Base-by-base conservation (phyloP, 78 protist genomes). In the Anaeramoeba ignava region DNA sequence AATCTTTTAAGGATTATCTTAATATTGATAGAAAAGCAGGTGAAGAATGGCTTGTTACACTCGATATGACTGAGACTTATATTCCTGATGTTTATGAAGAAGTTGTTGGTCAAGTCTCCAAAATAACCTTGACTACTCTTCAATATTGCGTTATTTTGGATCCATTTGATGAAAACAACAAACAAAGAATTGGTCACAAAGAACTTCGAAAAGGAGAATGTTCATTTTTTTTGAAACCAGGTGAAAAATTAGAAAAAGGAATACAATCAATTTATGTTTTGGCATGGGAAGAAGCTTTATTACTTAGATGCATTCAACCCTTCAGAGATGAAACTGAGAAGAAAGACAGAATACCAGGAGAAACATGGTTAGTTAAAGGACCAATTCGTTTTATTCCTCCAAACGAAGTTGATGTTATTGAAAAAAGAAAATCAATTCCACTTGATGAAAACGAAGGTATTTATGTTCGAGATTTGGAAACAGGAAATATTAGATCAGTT, bases 11-110 rank as follows among this genome's bases (percentile, higher is more conserved):
- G 42, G 95, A 92, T 82, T 40, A 23, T 39, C 88, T 88, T 78
- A 91, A 88, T 2, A 84, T 73, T 82, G 33, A 33, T 39, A 83
- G 95, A 80, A 79, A 78, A 39, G 93, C 93, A 37, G 95, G 95
- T n/a, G 92, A 91, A 68, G 90, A 90, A 83, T 92, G 95, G 95
- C 92, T 92, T 40, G 89, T 92, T 79, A 91, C 93, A 33, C 41
- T 81, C 78, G 34, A 78, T 54, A 90, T 90, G 34, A 42, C 91
- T 39, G 90, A 91, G 83, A 87, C 95, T 39, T 85, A 89, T 84
- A 89, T 92, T 39, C 93, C 91, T 68, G 93, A 89, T 78, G 94
- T 92, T 80, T 1, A 87, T 41, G 93, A 92, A 86, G 40, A 89
- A 82, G 84, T 87, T 36, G 39, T 88, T 33, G 85, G 88, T 78